A percentile compares a stretch with the other conserved stretches of the same genome.
These are phyloP conservation scores for Claviceps cyperi DNA, from an alignment of 2,329 filamentous ascomycete species.

Conservation along the genomic window DNA sequence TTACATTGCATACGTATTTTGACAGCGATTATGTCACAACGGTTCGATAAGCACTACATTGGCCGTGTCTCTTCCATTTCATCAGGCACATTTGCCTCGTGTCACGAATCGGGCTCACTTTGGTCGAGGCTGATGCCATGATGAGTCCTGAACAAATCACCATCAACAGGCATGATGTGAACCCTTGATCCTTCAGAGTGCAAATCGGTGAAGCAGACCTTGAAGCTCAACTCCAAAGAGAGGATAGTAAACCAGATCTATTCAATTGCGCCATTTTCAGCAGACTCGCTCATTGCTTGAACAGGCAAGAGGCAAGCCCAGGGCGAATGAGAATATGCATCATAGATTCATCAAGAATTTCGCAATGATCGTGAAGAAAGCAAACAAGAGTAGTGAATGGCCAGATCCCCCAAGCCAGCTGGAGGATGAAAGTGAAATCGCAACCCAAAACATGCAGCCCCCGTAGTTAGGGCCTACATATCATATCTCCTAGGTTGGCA, in stretches of 20 bases:
- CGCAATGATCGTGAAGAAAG: neutral
- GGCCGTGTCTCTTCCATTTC: no score
- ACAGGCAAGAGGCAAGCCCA: no score
- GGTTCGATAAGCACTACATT: no score
- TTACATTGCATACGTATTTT: no score
- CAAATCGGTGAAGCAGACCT: neutral
- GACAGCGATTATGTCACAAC: no score
- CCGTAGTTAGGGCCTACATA: neutral
- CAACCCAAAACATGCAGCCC: neutral
- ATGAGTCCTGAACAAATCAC: neutral
- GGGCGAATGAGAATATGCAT: no score
- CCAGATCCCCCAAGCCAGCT: neutral
- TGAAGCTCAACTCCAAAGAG: neutral
- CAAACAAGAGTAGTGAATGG: neutral
- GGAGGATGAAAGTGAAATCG: neutral
- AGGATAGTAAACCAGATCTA: neutral
- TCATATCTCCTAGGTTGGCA: conserved; percentile 5
- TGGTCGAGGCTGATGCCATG: no score
- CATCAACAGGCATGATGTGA: neutral
- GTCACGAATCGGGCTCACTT: no score
- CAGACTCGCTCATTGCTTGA: no score
- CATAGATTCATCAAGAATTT: conserved; percentile 3
- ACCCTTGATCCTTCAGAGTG: neutral
- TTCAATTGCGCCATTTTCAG: conserved; percentile 6
- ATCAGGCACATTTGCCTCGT: no score